Percentiles rank a stretch among this genome's conserved stretches.
Conservation (phyloP, 768 basidiomycete genomes). For the Amanita muscaria region DNA sequence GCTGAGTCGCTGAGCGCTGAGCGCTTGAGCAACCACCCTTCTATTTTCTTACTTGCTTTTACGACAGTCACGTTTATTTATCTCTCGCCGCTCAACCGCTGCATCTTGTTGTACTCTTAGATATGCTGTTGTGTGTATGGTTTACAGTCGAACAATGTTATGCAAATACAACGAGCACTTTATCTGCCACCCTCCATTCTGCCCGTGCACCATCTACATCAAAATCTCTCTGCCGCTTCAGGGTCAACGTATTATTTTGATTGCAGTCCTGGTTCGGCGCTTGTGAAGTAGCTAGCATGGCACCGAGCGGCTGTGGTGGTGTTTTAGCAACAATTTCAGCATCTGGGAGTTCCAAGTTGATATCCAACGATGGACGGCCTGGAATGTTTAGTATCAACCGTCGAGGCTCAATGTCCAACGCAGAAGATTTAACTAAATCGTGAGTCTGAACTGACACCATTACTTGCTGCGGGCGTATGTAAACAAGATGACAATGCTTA, state of each 20-base stretch:
- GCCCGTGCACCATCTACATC: slow-evolving; percentile 56
- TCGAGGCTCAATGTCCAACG: slow-evolving; percentile 58
- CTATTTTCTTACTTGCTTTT: not conserved
- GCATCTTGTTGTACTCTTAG: no score
- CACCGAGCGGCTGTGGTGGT: slow-evolving; percentile 10
- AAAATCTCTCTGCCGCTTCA: slow-evolving; percentile 52
- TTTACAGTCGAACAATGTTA: no score
- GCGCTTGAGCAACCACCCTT: no score
- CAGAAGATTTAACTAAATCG: slow-evolving; percentile 33
- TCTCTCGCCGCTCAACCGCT: no score
- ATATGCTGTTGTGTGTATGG: no score
- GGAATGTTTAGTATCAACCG: slow-evolving; percentile 48
- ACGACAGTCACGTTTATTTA: not conserved
- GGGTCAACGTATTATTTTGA: slow-evolving; percentile 25
- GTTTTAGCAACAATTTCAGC: slow-evolving; percentile 35
- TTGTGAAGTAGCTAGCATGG: not conserved
- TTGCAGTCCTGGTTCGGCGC: slow-evolving; percentile 3
- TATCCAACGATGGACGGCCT: slow-evolving; percentile 38
- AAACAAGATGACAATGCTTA: slow-evolving; percentile 25
- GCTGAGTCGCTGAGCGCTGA: no score
- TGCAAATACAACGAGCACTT: slow-evolving; percentile 35
- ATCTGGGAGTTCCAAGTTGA: slow-evolving; percentile 50
- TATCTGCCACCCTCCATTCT: slow-evolving; percentile 58
- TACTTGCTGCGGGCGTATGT: not conserved
- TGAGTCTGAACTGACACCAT: slow-evolving; percentile 31